phyloP scores from a whole-genome alignment of 2,329 filamentous ascomycete genomes.

The Cladophialophora immunda region DNA sequence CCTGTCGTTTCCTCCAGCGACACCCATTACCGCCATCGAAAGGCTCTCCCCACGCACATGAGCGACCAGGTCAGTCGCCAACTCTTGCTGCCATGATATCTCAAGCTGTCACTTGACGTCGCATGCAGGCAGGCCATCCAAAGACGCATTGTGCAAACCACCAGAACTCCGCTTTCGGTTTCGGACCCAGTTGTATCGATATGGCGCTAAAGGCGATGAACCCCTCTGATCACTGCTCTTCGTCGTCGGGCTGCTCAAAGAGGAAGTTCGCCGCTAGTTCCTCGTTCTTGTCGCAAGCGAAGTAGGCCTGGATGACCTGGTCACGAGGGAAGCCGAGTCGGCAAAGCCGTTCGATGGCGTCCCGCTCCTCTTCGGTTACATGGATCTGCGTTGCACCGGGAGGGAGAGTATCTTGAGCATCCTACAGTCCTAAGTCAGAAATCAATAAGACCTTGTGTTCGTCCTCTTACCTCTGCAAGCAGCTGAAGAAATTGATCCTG shows the following conservation, averaged over 20 bases:
- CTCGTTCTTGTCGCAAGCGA: constrained; percentile 99
- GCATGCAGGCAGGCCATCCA: not conserved
- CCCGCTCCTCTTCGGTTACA: constrained; percentile 94
- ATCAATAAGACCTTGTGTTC: not conserved
- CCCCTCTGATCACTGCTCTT: constrained; percentile 27
- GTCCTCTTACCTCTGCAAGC: constrained; percentile 69
- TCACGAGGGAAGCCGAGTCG: constrained; percentile 92
- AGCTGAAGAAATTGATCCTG: constrained; percentile 93
- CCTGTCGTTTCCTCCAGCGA: not conserved
- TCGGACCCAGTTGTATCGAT: constrained; percentile 1
- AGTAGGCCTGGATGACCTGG: constrained; percentile 96
- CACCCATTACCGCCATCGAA: not conserved
- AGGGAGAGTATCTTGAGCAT: constrained; percentile 72
- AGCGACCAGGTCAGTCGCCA: not conserved
- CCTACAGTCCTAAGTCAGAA: constrained; percentile 47
- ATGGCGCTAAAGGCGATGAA: constrained; percentile 6
- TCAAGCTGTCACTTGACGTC: not conserved
- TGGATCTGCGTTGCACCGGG: constrained; percentile 88
- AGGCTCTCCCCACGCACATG: not conserved
- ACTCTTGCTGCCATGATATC: not conserved
- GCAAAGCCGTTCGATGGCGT: constrained; percentile 96
- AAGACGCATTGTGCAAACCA: not conserved
- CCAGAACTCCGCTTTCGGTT: constrained; percentile 1
- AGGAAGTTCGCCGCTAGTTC: constrained; percentile 97
- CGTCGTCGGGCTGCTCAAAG: constrained; percentile 87